Evolutionary conservation across 1,284 basidiomycete genomes (phyloP).

Genomic region (Naganishia sp.): DNA sequence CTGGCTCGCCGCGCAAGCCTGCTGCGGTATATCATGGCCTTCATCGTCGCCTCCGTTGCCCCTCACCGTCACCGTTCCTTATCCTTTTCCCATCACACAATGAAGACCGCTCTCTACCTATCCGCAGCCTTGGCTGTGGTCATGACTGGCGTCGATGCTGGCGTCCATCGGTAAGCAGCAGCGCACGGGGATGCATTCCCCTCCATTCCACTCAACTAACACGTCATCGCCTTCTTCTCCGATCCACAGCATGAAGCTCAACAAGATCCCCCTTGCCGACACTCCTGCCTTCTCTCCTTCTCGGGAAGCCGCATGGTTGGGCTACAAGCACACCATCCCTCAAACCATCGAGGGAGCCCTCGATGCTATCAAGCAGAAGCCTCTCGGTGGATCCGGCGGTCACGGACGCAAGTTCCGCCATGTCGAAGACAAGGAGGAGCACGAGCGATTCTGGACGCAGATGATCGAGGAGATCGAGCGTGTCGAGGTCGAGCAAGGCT

Average conservation of each 20-base stretch:
- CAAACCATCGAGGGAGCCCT: slow-evolving; percentile 55
- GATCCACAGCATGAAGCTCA: slow-evolving; percentile 75
- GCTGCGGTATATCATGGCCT: slow-evolving; percentile 2
- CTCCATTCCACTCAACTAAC: neutral
- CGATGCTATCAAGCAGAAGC: slow-evolving; percentile 35
- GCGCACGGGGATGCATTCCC: neutral
- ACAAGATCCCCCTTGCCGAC: slow-evolving; percentile 68
- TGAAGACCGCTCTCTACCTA: slow-evolving; percentile 32
- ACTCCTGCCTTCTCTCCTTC: slow-evolving; percentile 57
- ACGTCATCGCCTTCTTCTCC: neutral
- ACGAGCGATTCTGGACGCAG: slow-evolving; percentile 79
- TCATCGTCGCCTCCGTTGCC: neutral
- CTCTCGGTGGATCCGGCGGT: slow-evolving; percentile 18
- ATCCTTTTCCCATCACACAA: slow-evolving; percentile 5
- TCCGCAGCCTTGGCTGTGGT: slow-evolving; percentile 33
- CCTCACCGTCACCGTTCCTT: neutral
- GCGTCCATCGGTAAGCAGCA: slow-evolving; percentile 31
- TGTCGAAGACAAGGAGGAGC: slow-evolving; percentile 57
- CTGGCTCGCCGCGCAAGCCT: slow-evolving; percentile 16
- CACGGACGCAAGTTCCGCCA: slow-evolving; percentile 26
- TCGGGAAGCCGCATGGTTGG: slow-evolving; percentile 77
- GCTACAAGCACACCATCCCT: slow-evolving; percentile 76
- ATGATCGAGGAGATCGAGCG: slow-evolving; percentile 45
- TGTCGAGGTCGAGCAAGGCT: slow-evolving; percentile 57
- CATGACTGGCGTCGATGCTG: slow-evolving; percentile 33